phyloP scores from a whole-genome alignment of 2,329 filamentous ascomycete genomes.

The Trichoderma aggressivum region DNA sequence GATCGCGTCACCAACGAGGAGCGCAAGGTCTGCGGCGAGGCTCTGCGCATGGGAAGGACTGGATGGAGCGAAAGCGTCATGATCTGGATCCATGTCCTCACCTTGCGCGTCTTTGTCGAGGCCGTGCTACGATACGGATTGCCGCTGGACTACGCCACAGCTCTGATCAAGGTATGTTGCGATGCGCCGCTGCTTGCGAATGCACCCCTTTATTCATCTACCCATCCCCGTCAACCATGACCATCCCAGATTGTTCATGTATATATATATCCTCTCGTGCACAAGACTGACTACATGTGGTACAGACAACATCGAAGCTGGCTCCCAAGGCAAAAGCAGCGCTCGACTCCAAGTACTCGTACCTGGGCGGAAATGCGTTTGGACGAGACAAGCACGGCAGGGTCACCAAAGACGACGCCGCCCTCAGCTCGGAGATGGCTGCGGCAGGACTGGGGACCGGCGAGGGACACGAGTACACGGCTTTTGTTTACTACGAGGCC shows the following conservation, averaged over 20 bases:
- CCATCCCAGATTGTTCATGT: background rate
- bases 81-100: conserved; percentile 91
- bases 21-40: conserved; percentile 89
- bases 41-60: conserved; percentile 79
- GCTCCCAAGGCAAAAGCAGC: conserved; percentile 74
- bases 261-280: background rate
- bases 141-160: conserved; percentile 84
- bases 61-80: conserved; percentile 95
- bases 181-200: background rate
- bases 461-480: conserved; percentile 81
- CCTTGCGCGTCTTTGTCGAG: conserved; percentile 92
- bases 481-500: conserved; percentile 96
- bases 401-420: conserved; percentile 83
- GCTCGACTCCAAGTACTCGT: conserved; percentile 82
- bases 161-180: conserved; percentile 71
- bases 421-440: conserved; percentile 77
- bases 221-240: background rate
- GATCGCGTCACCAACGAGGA: conserved; percentile 80
- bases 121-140: conserved; percentile 95
- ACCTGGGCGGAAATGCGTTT: conserved; percentile 91
- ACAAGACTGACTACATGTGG: conserved; percentile 21
- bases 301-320: conserved; percentile 76
- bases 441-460: conserved; percentile 64
- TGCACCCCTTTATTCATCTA: background rate
- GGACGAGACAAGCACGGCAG: conserved; percentile 90